Evolutionary conservation across 352 stramenopile genomes (phyloP).

Genomic region (Phytophthora pseudosyringae): DNA sequence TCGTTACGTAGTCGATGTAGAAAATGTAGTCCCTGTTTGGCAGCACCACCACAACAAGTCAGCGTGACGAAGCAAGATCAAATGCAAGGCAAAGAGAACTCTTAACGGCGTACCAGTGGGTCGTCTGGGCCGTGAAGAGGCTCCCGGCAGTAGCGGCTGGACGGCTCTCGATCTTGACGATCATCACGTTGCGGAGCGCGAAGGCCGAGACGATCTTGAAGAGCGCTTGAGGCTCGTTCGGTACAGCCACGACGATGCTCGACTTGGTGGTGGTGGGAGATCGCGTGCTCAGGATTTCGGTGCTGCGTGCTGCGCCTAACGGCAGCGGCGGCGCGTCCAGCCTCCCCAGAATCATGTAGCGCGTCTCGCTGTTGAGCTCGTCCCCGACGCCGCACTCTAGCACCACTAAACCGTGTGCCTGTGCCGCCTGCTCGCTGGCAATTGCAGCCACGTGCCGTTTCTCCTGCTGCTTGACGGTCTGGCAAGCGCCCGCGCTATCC

Average conservation of each 20-base stretch:
- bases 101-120: constrained; percentile 55
- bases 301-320: constrained; percentile 26
- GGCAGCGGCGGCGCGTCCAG: constrained; percentile 52
- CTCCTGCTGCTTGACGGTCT: constrained; percentile 64
- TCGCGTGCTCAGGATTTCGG: constrained; percentile 12
- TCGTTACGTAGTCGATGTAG: constrained; percentile 79
- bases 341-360: constrained; percentile 75
- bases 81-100: not conserved
- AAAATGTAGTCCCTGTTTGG: constrained; percentile 77
- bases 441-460: constrained; percentile 63
- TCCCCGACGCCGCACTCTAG: constrained; percentile 64
- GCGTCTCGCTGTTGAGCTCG: constrained; percentile 76
- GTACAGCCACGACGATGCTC: constrained; percentile 72
- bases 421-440: constrained; percentile 66
- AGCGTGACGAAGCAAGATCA: not conserved
- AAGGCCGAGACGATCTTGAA: constrained; percentile 86
- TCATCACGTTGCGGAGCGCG: constrained; percentile 75
- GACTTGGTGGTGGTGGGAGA: constrained; percentile 53
- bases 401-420: constrained; percentile 58
- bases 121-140: constrained; percentile 70
- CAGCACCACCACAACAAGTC: not conserved
- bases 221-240: constrained; percentile 72
- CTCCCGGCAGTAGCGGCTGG: constrained; percentile 63
- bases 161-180: constrained; percentile 87
- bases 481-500: constrained; percentile 70